A percentile compares a stretch with the other conserved stretches of the same genome.
These are phyloP conservation scores for Hirschioporus abietinus DNA, from an alignment of 768 basidiomycete species.

Conservation along the genomic window DNA sequence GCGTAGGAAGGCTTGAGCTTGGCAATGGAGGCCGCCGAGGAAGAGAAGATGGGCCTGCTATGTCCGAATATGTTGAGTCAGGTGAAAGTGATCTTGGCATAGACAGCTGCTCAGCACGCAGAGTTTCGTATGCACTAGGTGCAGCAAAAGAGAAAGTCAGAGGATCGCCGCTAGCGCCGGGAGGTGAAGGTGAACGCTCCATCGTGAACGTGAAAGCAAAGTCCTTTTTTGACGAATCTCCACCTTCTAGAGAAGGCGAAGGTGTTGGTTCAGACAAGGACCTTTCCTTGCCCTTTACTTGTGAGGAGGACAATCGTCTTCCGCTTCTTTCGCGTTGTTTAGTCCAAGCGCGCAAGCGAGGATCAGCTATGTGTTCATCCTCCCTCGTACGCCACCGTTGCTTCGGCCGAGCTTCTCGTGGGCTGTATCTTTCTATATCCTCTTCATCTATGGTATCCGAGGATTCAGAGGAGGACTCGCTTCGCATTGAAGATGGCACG, in stretches of 20 bases:
- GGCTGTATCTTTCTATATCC: neutral
- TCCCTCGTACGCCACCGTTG: neutral
- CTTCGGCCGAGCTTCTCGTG: neutral
- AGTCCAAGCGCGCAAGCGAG: neutral
- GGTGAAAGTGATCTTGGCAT: neutral
- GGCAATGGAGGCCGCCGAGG: conserved; percentile 22
- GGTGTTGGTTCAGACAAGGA: neutral
- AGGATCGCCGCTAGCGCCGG: conserved; percentile 7
- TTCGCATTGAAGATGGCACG: neutral
- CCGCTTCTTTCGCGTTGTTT: neutral
- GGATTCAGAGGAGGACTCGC: neutral
- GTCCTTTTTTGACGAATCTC: neutral
- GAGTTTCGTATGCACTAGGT: neutral
- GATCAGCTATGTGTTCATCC: neutral
- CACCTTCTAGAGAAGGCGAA: neutral
- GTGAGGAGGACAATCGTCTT: neutral
- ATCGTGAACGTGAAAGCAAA: conserved; percentile 3
- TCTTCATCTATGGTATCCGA: neutral
- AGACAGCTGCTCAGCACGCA: neutral
- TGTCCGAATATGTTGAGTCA: neutral
- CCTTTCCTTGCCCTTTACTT: neutral
- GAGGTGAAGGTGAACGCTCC: neutral
- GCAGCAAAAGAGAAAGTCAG: conserved; percentile 11
- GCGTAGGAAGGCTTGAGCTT: conserved; percentile 15
- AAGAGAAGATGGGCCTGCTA: conserved; percentile 4